Percentiles rank a stretch among this genome's conserved stretches.
phyloP scores from a whole-genome alignment of 2,329 filamentous ascomycete genomes.

The Tolypocladium guangdongense region DNA sequence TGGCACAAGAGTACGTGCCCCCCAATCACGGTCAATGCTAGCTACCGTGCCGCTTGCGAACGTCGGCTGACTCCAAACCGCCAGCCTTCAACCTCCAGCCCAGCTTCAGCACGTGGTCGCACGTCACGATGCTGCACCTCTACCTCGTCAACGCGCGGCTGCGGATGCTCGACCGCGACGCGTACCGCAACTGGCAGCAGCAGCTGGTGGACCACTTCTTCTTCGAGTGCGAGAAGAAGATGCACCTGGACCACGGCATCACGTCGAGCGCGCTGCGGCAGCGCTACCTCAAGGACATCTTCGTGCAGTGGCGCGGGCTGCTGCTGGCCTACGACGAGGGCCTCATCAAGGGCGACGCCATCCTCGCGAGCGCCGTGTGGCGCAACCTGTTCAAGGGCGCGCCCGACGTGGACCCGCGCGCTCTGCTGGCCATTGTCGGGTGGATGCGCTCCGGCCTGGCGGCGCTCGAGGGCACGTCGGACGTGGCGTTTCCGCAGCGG shows the following conservation, averaged over 20 bases:
- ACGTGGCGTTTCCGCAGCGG: conserved; percentile 25
- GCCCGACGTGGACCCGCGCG: conserved; percentile 38
- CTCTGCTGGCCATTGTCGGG: conserved; percentile 41
- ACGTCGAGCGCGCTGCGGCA: conserved; percentile 47
- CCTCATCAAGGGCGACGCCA: conserved; percentile 62
- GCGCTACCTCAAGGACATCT: conserved; percentile 74
- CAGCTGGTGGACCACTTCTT: conserved; percentile 94
- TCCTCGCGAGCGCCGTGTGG: conserved; percentile 78
- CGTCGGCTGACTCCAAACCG: neutral
- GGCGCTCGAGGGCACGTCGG: conserved; percentile 37
- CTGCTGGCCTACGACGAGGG: conserved; percentile 80
- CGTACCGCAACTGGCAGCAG: conserved; percentile 69
- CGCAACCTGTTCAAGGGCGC: conserved; percentile 78
- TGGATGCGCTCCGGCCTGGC: conserved; percentile 42
- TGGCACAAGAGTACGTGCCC: conserved; percentile 66
- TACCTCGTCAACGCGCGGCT: conserved; percentile 80
- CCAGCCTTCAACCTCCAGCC: conserved; percentile 67
- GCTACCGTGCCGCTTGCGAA: neutral
- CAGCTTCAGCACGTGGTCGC: conserved; percentile 92
- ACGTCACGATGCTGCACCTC: conserved; percentile 93
- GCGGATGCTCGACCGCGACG: conserved; percentile 61
- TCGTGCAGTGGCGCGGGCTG: conserved; percentile 83
- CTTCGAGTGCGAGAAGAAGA: conserved; percentile 74
- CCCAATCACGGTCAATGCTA: neutral
- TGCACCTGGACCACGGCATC: conserved; percentile 70